Conservation (phyloP, 2,329 filamentous ascomycete genomes). For the Cercospora berteroae region DNA sequence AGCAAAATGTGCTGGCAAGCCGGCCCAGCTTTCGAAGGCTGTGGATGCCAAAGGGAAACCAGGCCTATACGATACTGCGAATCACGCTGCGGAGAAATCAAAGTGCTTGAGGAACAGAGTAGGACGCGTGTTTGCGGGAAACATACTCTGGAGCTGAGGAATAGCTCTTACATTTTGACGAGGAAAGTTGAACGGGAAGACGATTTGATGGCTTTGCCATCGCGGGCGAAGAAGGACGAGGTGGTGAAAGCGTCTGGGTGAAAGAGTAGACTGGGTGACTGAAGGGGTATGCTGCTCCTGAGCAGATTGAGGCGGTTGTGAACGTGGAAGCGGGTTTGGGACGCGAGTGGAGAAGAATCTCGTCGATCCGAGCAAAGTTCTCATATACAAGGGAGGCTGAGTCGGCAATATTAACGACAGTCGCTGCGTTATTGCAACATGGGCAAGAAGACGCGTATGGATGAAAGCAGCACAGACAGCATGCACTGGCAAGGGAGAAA, state of each 20-base stretch:
- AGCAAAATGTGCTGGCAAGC: slow-evolving; percentile 3
- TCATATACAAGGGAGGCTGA: too few species aligned
- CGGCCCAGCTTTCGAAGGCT: slow-evolving; percentile 2
- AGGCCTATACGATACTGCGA: not conserved
- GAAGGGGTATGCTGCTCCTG: not conserved
- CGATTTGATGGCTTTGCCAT: not conserved
- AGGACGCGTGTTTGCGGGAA: slow-evolving; percentile 6
- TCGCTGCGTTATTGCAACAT: too few species aligned
- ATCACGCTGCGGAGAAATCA: not conserved
- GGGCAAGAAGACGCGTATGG: too few species aligned
- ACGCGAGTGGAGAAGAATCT: too few species aligned
- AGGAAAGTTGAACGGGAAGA: not conserved
- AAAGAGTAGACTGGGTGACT: not conserved
- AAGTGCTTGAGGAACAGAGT: not conserved
- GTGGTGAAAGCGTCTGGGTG: not conserved
- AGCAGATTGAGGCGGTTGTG: not conserved
- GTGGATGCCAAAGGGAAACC: slow-evolving; percentile 1
- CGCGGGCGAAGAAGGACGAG: not conserved
- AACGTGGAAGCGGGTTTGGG: too few species aligned
- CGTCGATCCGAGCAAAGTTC: too few species aligned
- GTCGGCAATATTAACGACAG: too few species aligned
- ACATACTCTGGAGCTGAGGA: slow-evolving; percentile 6
- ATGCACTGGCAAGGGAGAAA: too few species aligned
- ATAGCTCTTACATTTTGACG: not conserved
- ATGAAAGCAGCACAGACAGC: too few species aligned